Evolutionary conservation across 2,329 filamentous ascomycete genomes (phyloP).

Genomic region (Xylariaceae sp.): DNA sequence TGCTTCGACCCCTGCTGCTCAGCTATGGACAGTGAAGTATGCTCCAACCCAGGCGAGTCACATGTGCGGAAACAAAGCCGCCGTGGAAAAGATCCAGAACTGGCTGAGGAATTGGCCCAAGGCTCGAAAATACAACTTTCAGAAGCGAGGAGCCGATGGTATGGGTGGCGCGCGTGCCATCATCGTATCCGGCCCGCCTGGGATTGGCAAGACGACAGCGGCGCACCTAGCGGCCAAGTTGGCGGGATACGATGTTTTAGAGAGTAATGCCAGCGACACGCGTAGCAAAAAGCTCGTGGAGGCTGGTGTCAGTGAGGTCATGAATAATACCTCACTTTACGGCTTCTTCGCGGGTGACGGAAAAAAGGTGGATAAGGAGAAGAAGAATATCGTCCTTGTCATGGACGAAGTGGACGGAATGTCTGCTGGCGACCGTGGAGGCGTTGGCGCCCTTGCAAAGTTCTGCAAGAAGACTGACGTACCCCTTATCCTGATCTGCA

Average conservation of each 20-base stretch:
- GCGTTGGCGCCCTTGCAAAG: constrained; percentile 90
- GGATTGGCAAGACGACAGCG: constrained; percentile 96
- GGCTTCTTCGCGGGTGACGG: constrained; percentile 88
- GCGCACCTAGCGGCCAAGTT: constrained; percentile 92
- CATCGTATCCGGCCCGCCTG: constrained; percentile 92
- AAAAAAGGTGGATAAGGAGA: constrained; percentile 75
- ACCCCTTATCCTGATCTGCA: constrained; percentile 96
- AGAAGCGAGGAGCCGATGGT: constrained; percentile 80
- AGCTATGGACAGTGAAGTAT: constrained; percentile 94
- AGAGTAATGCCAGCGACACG: constrained; percentile 94
- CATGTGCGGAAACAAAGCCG: constrained; percentile 91
- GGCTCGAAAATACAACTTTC: constrained; percentile 78
- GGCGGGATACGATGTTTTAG: constrained; percentile 90
- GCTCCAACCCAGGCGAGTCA: constrained; percentile 82
- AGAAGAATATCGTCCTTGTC: constrained; percentile 93
- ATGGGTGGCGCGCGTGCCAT: constrained; percentile 84
- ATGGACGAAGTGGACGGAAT: constrained; percentile 99
- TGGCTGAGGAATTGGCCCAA: constrained; percentile 87
- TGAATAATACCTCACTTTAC: constrained; percentile 89
- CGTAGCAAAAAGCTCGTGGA: constrained; percentile 97
- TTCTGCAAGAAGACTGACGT: constrained; percentile 95
- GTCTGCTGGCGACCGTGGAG: constrained; percentile 94
- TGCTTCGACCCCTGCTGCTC: constrained; percentile 53
- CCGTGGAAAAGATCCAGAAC: constrained; percentile 84
- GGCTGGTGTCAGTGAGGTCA: constrained; percentile 80